Conservation (phyloP, 306 rosid species). For the Lathyrus oleraceus region DNA sequence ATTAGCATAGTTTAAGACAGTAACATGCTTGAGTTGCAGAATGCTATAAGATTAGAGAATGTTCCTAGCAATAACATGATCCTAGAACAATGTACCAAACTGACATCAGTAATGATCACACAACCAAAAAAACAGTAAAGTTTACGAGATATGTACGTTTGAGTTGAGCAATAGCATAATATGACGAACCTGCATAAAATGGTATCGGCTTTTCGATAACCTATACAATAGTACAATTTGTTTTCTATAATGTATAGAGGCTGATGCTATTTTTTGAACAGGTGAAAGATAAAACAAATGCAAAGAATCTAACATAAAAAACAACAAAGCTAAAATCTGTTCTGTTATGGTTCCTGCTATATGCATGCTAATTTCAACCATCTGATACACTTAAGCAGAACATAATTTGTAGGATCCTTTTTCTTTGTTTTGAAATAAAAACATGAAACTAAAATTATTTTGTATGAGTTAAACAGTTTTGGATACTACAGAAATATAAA, state of each 20-base stretch:
- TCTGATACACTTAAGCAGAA: no score
- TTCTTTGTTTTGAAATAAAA: no score
- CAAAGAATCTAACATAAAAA: no score
- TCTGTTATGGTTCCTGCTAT: no score
- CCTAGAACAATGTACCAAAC: neutral
- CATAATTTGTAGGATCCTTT: no score
- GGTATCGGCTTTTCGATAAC: neutral
- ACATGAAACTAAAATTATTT: no score
- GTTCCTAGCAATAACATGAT: conserved; percentile 2
- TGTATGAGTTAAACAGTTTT: no score
- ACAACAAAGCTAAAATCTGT: no score
- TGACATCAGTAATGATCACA: neutral
- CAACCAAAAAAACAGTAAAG: neutral
- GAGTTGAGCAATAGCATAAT: neutral
- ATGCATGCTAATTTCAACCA: no score
- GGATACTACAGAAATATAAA: no score
- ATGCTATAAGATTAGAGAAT: neutral
- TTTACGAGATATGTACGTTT: conserved; percentile 1
- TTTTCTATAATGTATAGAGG: no score
- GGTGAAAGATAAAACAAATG: neutral
- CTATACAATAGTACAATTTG: neutral
- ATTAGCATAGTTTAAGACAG: conserved; percentile 8
- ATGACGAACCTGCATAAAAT: conserved; percentile 11
- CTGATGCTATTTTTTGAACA: no score
- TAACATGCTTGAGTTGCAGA: conserved; percentile 6